Conservation (phyloP, 768 basidiomycete genomes). For the Tulasnella sp. region DNA sequence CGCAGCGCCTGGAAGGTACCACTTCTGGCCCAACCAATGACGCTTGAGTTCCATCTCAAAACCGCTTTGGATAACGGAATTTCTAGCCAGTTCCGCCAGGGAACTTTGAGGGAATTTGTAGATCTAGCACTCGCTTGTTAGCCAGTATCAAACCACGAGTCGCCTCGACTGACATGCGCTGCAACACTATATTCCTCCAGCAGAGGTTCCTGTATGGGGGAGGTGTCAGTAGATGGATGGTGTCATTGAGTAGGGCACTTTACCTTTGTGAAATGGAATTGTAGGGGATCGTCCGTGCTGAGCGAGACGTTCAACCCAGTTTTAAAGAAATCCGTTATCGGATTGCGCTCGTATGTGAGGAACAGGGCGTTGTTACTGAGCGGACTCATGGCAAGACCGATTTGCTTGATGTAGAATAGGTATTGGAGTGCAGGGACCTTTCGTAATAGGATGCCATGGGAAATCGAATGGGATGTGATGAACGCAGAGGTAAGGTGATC, state of each 20-base stretch:
- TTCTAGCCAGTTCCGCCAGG: slow-evolving; percentile 92
- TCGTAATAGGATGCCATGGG: slow-evolving; percentile 94
- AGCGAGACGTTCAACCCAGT: slow-evolving; percentile 90
- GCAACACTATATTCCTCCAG: slow-evolving; percentile 97
- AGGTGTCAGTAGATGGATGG: not conserved
- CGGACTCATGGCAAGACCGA: slow-evolving; percentile 97
- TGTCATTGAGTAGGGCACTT: not conserved
- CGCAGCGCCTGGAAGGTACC: slow-evolving; percentile 84
- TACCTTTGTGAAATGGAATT: slow-evolving; percentile 98
- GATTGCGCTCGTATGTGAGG: slow-evolving; percentile 92
- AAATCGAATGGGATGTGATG: slow-evolving; percentile 93
- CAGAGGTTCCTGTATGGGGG: slow-evolving; percentile 63
- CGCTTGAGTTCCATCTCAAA: slow-evolving; percentile 98
- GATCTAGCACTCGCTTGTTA: slow-evolving; percentile 41
- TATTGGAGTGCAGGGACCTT: slow-evolving; percentile 97
- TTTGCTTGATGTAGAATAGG: slow-evolving; percentile 95
- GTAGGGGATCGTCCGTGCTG: slow-evolving; percentile 90
- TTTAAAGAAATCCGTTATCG: slow-evolving; percentile 93
- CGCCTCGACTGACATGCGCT: slow-evolving; percentile 55
- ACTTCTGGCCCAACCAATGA: slow-evolving; percentile 85
- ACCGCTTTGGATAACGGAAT: slow-evolving; percentile 91
- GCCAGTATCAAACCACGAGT: not conserved
- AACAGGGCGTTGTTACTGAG: slow-evolving; percentile 96
- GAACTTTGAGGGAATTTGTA: slow-evolving; percentile 93
- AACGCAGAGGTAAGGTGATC: slow-evolving; percentile 95